Base-by-base conservation (phyloP, 148 eudicot species). In the Chenopodium berlandieri region DNA sequence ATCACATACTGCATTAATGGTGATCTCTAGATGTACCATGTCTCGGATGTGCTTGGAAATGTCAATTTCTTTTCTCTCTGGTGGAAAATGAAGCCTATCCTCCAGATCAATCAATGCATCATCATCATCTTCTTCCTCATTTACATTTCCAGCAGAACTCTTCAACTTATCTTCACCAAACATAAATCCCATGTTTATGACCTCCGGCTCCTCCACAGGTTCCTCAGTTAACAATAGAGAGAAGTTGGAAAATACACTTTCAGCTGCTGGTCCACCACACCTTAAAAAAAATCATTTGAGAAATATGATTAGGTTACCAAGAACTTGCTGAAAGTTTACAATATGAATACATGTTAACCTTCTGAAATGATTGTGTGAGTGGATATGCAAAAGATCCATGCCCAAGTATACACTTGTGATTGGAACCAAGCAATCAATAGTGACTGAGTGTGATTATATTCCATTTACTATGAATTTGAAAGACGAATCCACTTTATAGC, bases 21-120 rank as follows among this genome's bases (percentile, higher is more conserved):
- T 91, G 86, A 94, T 94, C 88, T 96, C 97, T 1, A 96, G 66
- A 80, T 96, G 99, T 85, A 96, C 79, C 83, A 90, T 79, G 89
- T 96, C 99, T 87, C 99, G 89, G 30, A 94, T 84, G 23, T 87
- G 90, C 89, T 96, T 96, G 30, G 99, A 96, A 78, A 96, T 94
- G 88, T 96, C 98, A 11, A 96, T 89, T 74, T 81, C 82, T 81
- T 89, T 94, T 47, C 87, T 84, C 71, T 88, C 89, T 0, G 84
- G 83, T 9, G 98, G 99, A 73, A 96, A 96, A 85, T 92, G 85
- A 31, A 96, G 82, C 79, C 89, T 85, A 79, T 96, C 98, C 32
- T 96, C 99, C n/a, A 86, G 66, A 83, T 93, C 94, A 58, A 94
- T 88, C 0, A 73, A 85, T 32, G 78, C 88, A 2, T 91, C 94